These are phyloP conservation scores for Dalbergia cochinchinensis DNA, from an alignment of 306 rosid genomes.

Conservation along the genomic window DNA sequence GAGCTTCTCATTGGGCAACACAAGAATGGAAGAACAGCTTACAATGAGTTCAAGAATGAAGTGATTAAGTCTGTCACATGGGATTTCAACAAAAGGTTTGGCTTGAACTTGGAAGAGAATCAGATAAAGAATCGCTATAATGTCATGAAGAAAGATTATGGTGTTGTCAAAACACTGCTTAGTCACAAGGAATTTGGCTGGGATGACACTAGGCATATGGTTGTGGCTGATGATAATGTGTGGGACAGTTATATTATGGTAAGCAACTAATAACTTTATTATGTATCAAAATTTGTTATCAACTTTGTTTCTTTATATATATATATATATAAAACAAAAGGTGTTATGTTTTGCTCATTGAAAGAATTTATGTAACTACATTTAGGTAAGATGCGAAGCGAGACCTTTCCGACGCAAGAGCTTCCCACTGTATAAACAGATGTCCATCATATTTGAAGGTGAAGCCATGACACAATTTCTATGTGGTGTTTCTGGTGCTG, in stretches of 20 bases:
- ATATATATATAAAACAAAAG: neutral
- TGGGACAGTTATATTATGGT: slow-evolving; percentile 56
- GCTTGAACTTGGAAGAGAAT: slow-evolving; percentile 57
- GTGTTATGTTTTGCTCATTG: slow-evolving; percentile 25
- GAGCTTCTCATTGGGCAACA: slow-evolving; percentile 52
- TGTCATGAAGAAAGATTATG: slow-evolving; percentile 60
- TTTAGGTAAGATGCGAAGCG: slow-evolving; percentile 53
- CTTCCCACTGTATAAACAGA: slow-evolving; percentile 50
- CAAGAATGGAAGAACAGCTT: slow-evolving; percentile 55
- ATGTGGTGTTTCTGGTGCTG: neutral
- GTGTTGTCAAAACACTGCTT: slow-evolving; percentile 53
- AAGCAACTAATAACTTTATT: neutral
- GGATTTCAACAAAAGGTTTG: slow-evolving; percentile 51
- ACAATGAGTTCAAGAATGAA: slow-evolving; percentile 58
- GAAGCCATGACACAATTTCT: neutral
- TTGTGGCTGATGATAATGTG: slow-evolving; percentile 57
- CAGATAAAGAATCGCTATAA: slow-evolving; percentile 62
- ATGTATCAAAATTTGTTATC: neutral
- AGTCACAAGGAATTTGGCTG: slow-evolving; percentile 51
- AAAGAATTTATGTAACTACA: slow-evolving; percentile 8
- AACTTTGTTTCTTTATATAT: neutral
- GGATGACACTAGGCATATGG: slow-evolving; percentile 55
- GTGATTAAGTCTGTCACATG: slow-evolving; percentile 52
- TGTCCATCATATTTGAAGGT: slow-evolving; percentile 61
- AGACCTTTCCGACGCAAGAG: slow-evolving; percentile 56